A percentile compares a stretch with the other conserved stretches of the same genome.
Conservation (phyloP, 2,329 filamentous ascomycete genomes). For the Fusarium mangiferae region DNA sequence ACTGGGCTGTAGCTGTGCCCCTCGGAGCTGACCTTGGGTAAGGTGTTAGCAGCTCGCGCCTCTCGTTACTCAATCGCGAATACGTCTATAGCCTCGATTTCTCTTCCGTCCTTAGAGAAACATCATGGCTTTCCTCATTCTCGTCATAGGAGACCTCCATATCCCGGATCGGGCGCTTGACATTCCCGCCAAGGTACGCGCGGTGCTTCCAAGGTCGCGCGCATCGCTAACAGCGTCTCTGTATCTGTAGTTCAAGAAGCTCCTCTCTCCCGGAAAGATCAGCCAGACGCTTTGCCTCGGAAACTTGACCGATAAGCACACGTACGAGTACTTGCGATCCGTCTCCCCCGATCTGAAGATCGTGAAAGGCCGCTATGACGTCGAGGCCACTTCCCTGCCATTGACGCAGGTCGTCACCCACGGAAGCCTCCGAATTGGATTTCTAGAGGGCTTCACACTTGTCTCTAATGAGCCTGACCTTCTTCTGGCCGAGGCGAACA, state of each 20-base stretch:
- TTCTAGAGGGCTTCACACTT: constrained; percentile 75
- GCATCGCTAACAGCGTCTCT: constrained; percentile 39
- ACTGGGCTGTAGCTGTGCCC: constrained; percentile 40
- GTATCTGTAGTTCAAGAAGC: constrained; percentile 78
- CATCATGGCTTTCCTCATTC: constrained; percentile 87
- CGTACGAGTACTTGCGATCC: constrained; percentile 82
- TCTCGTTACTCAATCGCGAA: constrained; percentile 36
- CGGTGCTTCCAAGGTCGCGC: constrained; percentile 22
- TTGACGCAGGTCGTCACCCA: constrained; percentile 74
- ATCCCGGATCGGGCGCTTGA: constrained; percentile 93
- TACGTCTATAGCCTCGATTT: constrained; percentile 30
- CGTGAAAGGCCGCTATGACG: constrained; percentile 74
- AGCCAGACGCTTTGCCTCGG: constrained; percentile 83
- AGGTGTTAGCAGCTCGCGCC: constrained; percentile 40
- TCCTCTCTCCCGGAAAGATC: constrained; percentile 85
- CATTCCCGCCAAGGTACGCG: constrained; percentile 83
- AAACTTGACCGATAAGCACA: constrained; percentile 82
- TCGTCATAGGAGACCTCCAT: constrained; percentile 92
- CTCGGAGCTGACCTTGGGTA: constrained; percentile 42
- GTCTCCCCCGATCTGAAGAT: constrained; percentile 79
- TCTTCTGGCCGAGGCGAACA: constrained; percentile 74
- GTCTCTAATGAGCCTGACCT: constrained; percentile 74
- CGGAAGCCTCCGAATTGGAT: constrained; percentile 72
- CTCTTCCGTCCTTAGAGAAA: constrained; percentile 35
- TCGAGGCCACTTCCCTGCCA: constrained; percentile 72